A percentile compares a stretch with the other conserved stretches of the same genome.
These are phyloP conservation scores for Chlorokybus atmophyticus DNA, from an alignment of 139 green algal genomes.

Conservation along the genomic window DNA sequence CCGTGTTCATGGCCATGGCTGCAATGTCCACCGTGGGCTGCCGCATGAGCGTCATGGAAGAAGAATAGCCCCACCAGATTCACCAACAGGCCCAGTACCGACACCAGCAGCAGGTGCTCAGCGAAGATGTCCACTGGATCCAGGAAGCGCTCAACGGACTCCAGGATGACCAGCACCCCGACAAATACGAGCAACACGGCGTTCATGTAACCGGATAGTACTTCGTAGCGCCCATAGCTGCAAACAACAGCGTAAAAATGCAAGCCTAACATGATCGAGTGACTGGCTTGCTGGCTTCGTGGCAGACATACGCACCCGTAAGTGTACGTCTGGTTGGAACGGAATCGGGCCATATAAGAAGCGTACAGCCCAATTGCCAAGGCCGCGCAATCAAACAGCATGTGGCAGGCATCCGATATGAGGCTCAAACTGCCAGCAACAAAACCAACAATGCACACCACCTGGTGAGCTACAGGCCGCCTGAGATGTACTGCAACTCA, in stretches of 20 bases:
- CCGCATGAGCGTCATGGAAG: slow-evolving; percentile 22
- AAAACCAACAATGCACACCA: slow-evolving; percentile 11
- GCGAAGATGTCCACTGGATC: slow-evolving; percentile 26
- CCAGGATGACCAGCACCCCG: slow-evolving; percentile 27
- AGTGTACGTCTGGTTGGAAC: slow-evolving; percentile 15
- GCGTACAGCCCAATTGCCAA: slow-evolving; percentile 32
- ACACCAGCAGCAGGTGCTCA: slow-evolving; percentile 30
- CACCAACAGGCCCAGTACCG: slow-evolving; percentile 25
- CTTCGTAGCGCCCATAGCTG: too few relatives aligned
- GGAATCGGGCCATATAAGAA: slow-evolving; percentile 23
- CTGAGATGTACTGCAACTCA: too few relatives aligned
- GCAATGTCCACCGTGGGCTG: not conserved
- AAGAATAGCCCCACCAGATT: slow-evolving; percentile 32
- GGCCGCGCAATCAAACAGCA: slow-evolving; percentile 37
- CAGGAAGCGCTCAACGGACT: slow-evolving; percentile 30
- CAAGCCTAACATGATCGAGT: not conserved
- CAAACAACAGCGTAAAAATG: not conserved
- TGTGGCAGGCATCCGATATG: slow-evolving; percentile 36
- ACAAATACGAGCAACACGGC: slow-evolving; percentile 33
- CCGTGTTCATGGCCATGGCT: slow-evolving; percentile 3
- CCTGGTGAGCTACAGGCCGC: slow-evolving; percentile 3
- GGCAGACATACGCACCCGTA: slow-evolving; percentile 19
- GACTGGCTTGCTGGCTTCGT: not conserved
- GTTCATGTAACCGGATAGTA: slow-evolving; percentile 27
- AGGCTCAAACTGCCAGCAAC: slow-evolving; percentile 25